Percentiles rank a stretch among this genome's conserved stretches.
Conservation (phyloP, 1,139 yeast species). For the Candida buenavistaensis region DNA sequence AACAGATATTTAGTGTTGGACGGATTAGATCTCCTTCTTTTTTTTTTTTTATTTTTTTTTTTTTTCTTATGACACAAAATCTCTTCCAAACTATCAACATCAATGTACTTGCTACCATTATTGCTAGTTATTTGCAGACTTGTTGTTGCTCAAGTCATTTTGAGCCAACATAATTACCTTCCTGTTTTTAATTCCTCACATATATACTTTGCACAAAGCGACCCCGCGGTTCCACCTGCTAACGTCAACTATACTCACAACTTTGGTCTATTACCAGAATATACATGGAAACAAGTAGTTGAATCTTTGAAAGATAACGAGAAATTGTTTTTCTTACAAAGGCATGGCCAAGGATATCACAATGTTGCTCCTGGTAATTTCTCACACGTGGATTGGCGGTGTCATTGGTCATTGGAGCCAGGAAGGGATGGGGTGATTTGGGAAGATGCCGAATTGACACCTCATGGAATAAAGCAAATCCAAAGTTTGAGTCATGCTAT, state of each 20-base stretch:
- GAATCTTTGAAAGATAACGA: constrained; percentile 7
- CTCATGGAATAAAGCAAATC: constrained; percentile 25
- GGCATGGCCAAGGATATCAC: constrained; percentile 46
- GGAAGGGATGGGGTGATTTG: constrained; percentile 35
- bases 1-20: constrained; percentile 4
- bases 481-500: constrained; percentile 18
- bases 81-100: no score
- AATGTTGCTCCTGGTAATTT: constrained; percentile 24
- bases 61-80: no score
- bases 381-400: constrained; percentile 29
- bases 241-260: constrained; percentile 11
- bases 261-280: constrained; percentile 20
- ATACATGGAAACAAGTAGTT: constrained; percentile 18
- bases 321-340: constrained; percentile 36
- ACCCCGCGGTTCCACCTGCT: constrained; percentile 12
- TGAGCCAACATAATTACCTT: background rate
- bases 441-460: constrained; percentile 40
- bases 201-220: constrained; percentile 13
- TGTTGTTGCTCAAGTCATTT: no score
- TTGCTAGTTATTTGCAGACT: no score
- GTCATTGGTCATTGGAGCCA: constrained; percentile 30
- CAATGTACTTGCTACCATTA: no score
- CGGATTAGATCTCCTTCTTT: no score
- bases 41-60: no score
- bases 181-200: constrained; percentile 11